Evolutionary conservation across 23 red algal species (phyloP), one percentile per base, ranked within the genome.

Genomic region (Gracilaria gracilis): DNA sequence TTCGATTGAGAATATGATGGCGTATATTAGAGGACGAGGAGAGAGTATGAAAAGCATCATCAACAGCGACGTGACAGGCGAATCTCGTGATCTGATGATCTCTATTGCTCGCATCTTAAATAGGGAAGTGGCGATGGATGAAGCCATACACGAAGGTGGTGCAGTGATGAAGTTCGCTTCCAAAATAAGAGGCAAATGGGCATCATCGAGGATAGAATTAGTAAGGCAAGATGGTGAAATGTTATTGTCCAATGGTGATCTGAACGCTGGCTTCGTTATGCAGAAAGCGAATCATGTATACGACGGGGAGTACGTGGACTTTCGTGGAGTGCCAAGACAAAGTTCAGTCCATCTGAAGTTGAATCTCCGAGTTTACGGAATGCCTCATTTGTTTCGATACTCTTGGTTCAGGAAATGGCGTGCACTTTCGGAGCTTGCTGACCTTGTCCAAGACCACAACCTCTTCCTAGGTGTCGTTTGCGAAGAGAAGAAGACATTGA

Each of bases 21-120:
- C 23, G 25, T 46, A 76, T 16, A 76, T 76, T 29, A 4, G 71
- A 46, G 36, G 16, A 46, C 33, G 71, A 29, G 71, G 19, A 28
- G 20, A 47, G 4, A 16, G 8, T 4, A 76, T 12, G 29, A 37
- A 9, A 33, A 79, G 74, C 31, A 51, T 79, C 24, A 12, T 34
- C 25, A 51, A 79, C 21, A 57, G 5, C 6, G 74, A 79, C 32
- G 25, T 79, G 3, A 51, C 25, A 35, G 74, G 44, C 32, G 27
- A 51, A 36, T 53, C 74, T 1, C 74, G 40, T 51, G 48, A 28
- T 3, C 31, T 55, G 12, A 51, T 79, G 74, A 57, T 14, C 7
- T 42, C 46, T 0, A 79, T 79, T 28, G 20, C 31, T 9, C 74
- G 74, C 20, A 79, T 79, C 29, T 32, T 79, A 5, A 79, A 79